Percentiles rank a stretch among this genome's conserved stretches.
Conservation (phyloP, 2,329 filamentous ascomycete species). For the Trichoderma harzianum region DNA sequence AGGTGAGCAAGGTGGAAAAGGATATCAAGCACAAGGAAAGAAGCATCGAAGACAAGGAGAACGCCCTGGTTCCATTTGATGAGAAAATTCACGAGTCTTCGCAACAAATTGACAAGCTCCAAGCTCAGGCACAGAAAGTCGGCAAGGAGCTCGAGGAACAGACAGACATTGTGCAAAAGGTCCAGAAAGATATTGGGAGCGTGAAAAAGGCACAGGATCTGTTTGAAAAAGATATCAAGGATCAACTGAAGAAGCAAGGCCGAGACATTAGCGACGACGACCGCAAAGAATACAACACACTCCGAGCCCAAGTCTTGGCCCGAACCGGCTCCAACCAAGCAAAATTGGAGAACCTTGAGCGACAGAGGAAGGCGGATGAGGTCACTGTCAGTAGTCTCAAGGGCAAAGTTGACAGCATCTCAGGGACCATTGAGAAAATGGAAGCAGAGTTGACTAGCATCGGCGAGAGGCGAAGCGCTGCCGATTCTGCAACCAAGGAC, state of each 20-base stretch:
- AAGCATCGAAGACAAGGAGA: constrained; percentile 81
- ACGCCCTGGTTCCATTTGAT: constrained; percentile 80
- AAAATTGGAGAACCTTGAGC: constrained; percentile 79
- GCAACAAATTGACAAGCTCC: constrained; percentile 65
- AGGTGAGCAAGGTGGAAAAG: constrained; percentile 78
- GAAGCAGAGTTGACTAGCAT: constrained; percentile 68
- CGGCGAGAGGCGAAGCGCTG: constrained; percentile 62
- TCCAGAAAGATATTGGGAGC: constrained; percentile 73
- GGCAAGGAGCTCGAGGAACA: constrained; percentile 74
- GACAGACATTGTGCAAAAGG: constrained; percentile 63
- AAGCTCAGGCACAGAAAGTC: constrained; percentile 66
- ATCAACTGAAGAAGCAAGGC: constrained; percentile 80
- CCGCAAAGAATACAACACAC: constrained; percentile 81
- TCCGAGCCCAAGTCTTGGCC: constrained; percentile 81
- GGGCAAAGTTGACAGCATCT: constrained; percentile 77
- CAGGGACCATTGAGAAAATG: constrained; percentile 70
- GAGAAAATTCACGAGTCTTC: constrained; percentile 84
- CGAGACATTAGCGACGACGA: constrained; percentile 82
- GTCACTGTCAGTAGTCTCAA: constrained; percentile 87
- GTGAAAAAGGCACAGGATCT: constrained; percentile 88
- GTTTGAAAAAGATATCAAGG: constrained; percentile 84
- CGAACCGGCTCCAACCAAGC: constrained; percentile 77
- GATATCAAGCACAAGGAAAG: constrained; percentile 83
- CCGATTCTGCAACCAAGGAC: constrained; percentile 61
- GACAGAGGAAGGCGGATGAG: constrained; percentile 86